phyloP scores from a whole-genome alignment of 345 rosid genomes.

The Pistacia vera region DNA sequence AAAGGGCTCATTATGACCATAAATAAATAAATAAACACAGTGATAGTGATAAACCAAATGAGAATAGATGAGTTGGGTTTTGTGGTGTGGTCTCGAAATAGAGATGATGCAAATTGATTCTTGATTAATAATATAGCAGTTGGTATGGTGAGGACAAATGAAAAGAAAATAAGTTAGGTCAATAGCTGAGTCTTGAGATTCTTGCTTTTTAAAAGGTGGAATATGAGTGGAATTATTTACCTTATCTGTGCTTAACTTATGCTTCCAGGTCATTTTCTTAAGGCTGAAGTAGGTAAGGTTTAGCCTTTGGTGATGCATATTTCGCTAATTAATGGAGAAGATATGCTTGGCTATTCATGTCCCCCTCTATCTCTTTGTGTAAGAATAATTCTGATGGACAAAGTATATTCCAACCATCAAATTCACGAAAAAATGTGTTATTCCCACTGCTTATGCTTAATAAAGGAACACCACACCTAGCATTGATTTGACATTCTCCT shows the following conservation, averaged over 20 bases:
- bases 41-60: neutral
- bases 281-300: conserved; percentile 29
- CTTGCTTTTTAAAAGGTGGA: conserved; percentile 1
- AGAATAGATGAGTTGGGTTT: conserved; percentile 28
- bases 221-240: conserved; percentile 9
- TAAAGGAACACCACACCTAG: neutral
- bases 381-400: neutral
- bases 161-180: conserved; percentile 12
- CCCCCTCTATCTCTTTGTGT: conserved; percentile 6
- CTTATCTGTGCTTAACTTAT: conserved; percentile 32
- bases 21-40: neutral
- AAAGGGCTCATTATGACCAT: conserved; percentile 1
- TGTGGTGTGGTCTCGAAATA: conserved; percentile 15
- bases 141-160: neutral
- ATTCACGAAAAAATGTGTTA: neutral
- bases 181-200: conserved; percentile 17
- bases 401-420: neutral
- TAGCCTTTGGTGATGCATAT: conserved; percentile 28
- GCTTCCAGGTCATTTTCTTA: conserved; percentile 17
- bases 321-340: conserved; percentile 23
- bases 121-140: neutral
- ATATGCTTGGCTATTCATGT: conserved; percentile 21
- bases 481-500: neutral
- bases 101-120: conserved; percentile 18
- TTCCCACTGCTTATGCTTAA: neutral